Evolutionary conservation across 768 basidiomycete genomes (phyloP).

Genomic region (Kwoniella botswanensis): DNA sequence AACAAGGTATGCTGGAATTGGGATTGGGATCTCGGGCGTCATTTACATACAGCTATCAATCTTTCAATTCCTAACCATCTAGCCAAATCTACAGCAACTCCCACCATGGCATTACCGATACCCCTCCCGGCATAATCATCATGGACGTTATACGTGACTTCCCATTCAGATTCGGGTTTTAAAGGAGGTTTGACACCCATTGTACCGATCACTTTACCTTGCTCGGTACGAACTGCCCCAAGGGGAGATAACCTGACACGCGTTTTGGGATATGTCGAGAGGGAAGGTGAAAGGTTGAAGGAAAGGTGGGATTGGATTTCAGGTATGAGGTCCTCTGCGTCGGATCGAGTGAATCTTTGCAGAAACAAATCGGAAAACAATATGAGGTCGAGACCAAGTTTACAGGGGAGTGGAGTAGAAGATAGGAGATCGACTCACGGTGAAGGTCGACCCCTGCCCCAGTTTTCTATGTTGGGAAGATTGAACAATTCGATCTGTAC

Average conservation of each 20-base stretch:
- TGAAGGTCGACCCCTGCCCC: not conserved
- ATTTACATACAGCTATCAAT: not conserved
- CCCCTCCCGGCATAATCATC: not conserved
- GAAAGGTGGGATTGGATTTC: not conserved
- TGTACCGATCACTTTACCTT: not conserved
- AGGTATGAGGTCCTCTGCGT: not conserved
- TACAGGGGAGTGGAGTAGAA: too few species aligned
- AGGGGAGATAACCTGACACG: not conserved
- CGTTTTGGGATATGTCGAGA: not conserved
- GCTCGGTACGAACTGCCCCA: not conserved
- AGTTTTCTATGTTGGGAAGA: slow-evolving; percentile 4
- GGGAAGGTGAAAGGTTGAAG: not conserved
- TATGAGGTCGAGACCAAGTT: too few species aligned
- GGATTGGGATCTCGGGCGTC: too few species aligned
- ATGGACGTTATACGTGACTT: slow-evolving; percentile 7
- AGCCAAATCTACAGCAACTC: not conserved
- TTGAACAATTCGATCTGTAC: slow-evolving; percentile 4
- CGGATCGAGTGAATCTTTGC: not conserved
- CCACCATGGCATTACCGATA: not conserved
- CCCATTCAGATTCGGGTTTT: not conserved
- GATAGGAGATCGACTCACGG: not conserved
- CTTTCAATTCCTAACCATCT: not conserved
- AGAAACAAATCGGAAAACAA: too few species aligned
- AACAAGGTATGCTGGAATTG: too few species aligned
- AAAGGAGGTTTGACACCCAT: not conserved